Base-by-base conservation (phyloP, 768 basidiomycete species). In the Neoboletus subvelutipes region DNA sequence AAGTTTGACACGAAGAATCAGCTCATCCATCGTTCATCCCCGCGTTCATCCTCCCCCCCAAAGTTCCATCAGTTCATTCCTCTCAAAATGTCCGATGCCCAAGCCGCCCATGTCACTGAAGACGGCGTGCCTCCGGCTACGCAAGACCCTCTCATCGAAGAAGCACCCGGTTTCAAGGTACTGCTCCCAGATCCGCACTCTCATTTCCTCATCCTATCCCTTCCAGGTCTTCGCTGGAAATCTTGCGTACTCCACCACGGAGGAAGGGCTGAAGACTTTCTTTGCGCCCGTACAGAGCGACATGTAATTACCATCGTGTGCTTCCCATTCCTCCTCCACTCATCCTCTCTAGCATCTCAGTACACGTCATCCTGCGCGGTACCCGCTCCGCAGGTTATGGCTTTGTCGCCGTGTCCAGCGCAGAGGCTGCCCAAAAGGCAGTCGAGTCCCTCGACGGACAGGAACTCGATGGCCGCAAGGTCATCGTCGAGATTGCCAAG, bases 401-500 rank as follows among this genome's bases (percentile, higher is more conserved):
- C 64, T 96, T 96, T 73, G 93, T 95, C 71, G 85, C 92, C 65
- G 80, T 94, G 74, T 76, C 82, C 70, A 87, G 81, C 73, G 79
- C 78, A 71, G 91, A 90, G 75, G 90, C 92, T 71, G 92, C 89
- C 59, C 81, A 92, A 77, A 84, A 84, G 74, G 94, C 94, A 59
- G 90, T 94, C 73, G 86, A 92, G 60, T 74, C 78, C 67, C 89
- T 96, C 70, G 80, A 94, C 84, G 88, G 89, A 78, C 81, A 85
- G 73, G 89, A 93, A 77, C 88, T 96, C 75, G 89, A 93, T 64
- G 90, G 88, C 63, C 92, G 94, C 75, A 78, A 77, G 73, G 86
- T 96, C 71, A 88, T 94, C 77, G 81, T 95, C 77, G 92, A 96
- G 83, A 78, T 94, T 73, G 94, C 94, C 72, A 95, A 93, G 80